A percentile compares a stretch with the other conserved stretches of the same genome.
These are phyloP conservation scores for Macroventuria anomochaeta DNA, from an alignment of 2,329 filamentous ascomycete species.

Conservation along the genomic window DNA sequence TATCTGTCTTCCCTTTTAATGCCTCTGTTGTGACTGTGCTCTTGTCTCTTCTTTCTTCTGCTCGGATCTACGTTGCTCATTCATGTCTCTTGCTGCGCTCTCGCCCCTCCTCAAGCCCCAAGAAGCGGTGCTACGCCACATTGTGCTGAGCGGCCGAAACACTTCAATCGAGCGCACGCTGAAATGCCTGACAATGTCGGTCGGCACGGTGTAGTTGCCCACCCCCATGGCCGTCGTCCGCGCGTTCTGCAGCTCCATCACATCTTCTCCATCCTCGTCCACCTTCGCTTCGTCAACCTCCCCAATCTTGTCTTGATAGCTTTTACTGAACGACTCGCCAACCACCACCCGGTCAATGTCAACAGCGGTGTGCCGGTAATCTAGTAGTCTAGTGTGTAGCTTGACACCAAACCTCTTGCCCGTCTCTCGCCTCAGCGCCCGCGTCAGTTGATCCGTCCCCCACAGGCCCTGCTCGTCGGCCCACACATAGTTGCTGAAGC, in stretches of 20 bases:
- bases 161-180: slow-evolving; percentile 26
- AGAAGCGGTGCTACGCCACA: neutral
- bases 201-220: slow-evolving; percentile 21
- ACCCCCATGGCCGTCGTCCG: slow-evolving; percentile 14
- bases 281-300: slow-evolving; percentile 28
- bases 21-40: too few species aligned
- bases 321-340: slow-evolving; percentile 19
- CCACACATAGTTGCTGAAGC: slow-evolving; percentile 21
- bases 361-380: slow-evolving; percentile 24
- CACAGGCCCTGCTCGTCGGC: slow-evolving; percentile 9
- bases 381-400: slow-evolving; percentile 24
- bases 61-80: neutral
- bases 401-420: slow-evolving; percentile 19
- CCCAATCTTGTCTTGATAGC: slow-evolving; percentile 25
- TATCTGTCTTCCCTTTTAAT: too few species aligned
- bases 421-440: slow-evolving; percentile 23
- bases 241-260: slow-evolving; percentile 20
- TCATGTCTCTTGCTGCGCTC: neutral
- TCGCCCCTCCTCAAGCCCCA: too few species aligned
- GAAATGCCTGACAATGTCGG: slow-evolving; percentile 30
- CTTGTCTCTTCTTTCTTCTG: neutral
- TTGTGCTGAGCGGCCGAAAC: slow-evolving; percentile 21
- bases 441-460: slow-evolving; percentile 20
- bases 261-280: slow-evolving; percentile 15
- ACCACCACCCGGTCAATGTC: slow-evolving; percentile 20